Base-by-base conservation (phyloP, 345 rosid species). In the Melaleuca quinquenervia region DNA sequence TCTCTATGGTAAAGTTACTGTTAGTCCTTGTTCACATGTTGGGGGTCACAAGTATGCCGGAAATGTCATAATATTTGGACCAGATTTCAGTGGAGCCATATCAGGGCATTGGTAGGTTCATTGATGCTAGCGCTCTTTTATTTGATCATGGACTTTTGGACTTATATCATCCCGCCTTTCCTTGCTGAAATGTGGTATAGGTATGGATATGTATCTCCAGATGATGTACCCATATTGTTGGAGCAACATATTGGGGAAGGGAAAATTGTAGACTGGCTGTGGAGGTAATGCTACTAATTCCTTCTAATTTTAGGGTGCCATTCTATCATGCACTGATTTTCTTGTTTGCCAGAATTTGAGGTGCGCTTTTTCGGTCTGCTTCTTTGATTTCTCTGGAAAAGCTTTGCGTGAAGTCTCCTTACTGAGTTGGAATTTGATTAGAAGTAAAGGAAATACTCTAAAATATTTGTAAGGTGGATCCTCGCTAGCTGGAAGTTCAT, bases 11-110 rank as follows among this genome's bases (percentile, higher is more conserved):
- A 94, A 91, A 91, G 96, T 97, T 87, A 93, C 99, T 20, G 95
- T 95, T 86, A 94, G 98, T 90, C 98, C 99, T 50, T 97, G 99
- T 89, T 97, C 99, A 80, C 99, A 97, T 88, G 92, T 97, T 49
- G 99, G 99, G 56, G 99, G 99, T 51, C 98, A 97, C 82, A 94
- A 93, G 87, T 96, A 95, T 88, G 99, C 99, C 2, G 99, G 99
- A 87, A 97, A 97, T 88, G 96, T 97, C 82, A 97, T 97, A 56
- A 92, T 97, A 86, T 94, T 96, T 89, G 95, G 93, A 86, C 86
- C 96, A 80, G 94, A 91, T 86, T 76, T 91, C 76, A 89, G 86
- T 82, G 93, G 94, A 82, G 90, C 89, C 86, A 88, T 96, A 85
- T 89, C 95, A 10, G 99, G 99, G 85, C 97, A 97, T 87, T 95